Evolutionary conservation across 352 stramenopile species (phyloP).

Genomic region (Globisporangium lucens): DNA sequence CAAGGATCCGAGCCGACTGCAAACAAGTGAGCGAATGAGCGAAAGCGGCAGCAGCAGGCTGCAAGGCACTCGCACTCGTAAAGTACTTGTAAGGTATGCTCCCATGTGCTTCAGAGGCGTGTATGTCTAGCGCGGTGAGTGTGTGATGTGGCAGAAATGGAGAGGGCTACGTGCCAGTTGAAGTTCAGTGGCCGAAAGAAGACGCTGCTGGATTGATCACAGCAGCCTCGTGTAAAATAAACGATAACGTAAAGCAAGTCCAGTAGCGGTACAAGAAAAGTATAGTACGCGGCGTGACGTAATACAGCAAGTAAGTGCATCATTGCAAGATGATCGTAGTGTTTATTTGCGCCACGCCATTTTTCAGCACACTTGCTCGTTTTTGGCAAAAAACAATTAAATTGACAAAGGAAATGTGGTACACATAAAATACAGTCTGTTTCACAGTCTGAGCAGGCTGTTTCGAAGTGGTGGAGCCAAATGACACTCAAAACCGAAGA

Average conservation of each 20-base stretch:
- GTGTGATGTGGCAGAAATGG: neutral
- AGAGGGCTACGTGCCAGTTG: neutral
- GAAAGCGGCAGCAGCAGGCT: neutral
- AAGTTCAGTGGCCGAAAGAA: neutral
- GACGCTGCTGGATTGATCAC: neutral
- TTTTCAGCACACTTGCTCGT: neutral
- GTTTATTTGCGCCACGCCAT: neutral
- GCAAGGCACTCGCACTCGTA: neutral
- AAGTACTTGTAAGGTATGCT: neutral
- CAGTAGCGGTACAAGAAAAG: neutral
- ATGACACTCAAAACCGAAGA: conserved; percentile 7
- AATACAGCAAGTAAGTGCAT: neutral
- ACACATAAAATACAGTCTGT: neutral
- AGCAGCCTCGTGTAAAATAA: neutral
- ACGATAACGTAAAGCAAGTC: neutral
- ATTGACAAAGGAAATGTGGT: neutral
- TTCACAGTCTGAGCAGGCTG: neutral
- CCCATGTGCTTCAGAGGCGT: neutral
- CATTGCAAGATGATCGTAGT: neutral
- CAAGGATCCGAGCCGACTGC: neutral
- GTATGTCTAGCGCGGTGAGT: neutral
- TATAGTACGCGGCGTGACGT: neutral
- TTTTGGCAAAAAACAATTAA: neutral
- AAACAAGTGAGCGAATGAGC: neutral
- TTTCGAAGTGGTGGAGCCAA: conserved; percentile 4